Evolutionary conservation across 805 yeast genomes (phyloP).

Genomic region (Sungouiozyma intestinalis): DNA sequence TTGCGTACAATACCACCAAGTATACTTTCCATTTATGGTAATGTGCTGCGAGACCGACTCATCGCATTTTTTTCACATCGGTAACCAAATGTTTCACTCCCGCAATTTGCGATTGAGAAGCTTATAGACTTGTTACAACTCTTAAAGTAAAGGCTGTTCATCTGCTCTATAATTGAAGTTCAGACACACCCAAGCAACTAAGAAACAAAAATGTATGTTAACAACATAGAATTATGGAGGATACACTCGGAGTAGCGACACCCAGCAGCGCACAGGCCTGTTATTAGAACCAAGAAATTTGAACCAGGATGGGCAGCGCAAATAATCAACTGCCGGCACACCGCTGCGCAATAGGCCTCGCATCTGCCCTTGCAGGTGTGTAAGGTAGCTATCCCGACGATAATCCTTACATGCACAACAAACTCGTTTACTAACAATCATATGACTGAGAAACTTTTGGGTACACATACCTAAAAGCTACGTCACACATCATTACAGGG

Average conservation of each 20-base stretch:
- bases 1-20: not conserved
- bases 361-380: too few relatives aligned
- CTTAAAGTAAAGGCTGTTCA: not conserved
- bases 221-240: not conserved
- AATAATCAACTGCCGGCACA: too few relatives aligned
- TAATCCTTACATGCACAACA: too few relatives aligned
- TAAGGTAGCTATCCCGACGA: too few relatives aligned
- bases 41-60: not conserved
- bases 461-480: too few relatives aligned
- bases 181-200: not conserved
- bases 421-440: not conserved
- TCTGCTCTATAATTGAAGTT: not conserved
- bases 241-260: too few relatives aligned
- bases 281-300: too few relatives aligned
- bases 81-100: not conserved
- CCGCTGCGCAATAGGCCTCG: too few relatives aligned
- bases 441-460: too few relatives aligned
- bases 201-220: not conserved
- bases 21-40: not conserved
- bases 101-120: not conserved
- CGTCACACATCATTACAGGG: slow-evolving; percentile 52
- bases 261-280: too few relatives aligned
- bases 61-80: not conserved
- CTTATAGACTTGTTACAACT: not conserved
- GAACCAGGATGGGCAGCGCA: too few relatives aligned